Evolutionary conservation across 2,329 filamentous ascomycete genomes (phyloP), one percentile per base, ranked within the genome.

Genomic region (Lojkania enalia): DNA sequence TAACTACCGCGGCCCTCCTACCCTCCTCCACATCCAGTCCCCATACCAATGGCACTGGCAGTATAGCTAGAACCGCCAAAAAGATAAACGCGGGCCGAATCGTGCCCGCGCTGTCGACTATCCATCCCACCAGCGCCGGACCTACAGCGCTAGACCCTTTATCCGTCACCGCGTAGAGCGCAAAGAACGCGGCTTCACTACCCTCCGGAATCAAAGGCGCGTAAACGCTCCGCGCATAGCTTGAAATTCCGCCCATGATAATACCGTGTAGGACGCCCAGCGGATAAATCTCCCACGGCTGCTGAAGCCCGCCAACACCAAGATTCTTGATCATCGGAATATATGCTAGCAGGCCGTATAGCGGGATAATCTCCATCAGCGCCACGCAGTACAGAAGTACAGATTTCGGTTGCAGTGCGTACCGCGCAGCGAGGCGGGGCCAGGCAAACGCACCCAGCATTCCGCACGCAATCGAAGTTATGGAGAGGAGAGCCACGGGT

Each of bases 91-190:
- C 90, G 1, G 69, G 69, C 14, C 72, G 43, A 20, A 75, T 73
- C 1, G 63, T 71, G 0, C 72, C 71, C 5, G 67, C 60, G 2
- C 59, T 80, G 64, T 96, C 90, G 6, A 95, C 94, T 49, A 96
- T 95, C 20, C 82, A 81, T 0, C 90, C 92, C 0, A 96, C 91
- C 57, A 97, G 88, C 1, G 88, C 86, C 0, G 92, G 92, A 0
- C 92, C 92, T 64, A 96, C 92, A 2, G 95, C 80, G 62, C 88
- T 94, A 15, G 88, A 94, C 0, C 90, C 90, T 69, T 96, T 97
- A 68, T 97, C 92, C 1, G 92, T 96, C 48, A 96, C 95, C 30
- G 92, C 91, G 65, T 96, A 96, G 1, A 96, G 76, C 0, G 91
- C 90, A 64, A 94, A 96, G 62, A 97, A 96, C 0, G 91, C 90